Base-by-base conservation (phyloP, 345 rosid species). In the Pseudoturritis turrita region DNA sequence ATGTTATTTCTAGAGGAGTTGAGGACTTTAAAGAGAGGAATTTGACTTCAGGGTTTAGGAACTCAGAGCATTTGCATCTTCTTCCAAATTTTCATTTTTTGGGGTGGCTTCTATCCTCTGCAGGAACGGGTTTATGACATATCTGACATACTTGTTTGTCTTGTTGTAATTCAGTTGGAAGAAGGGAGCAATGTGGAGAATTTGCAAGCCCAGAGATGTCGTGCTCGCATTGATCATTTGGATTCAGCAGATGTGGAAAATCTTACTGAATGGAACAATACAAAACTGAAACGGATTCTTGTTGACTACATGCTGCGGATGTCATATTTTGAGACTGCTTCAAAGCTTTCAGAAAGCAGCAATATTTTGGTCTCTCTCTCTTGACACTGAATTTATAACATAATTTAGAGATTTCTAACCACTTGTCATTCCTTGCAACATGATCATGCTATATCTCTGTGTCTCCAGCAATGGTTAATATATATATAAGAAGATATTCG, bases 281-380 rank as follows among this genome's bases (percentile, higher is more conserved):
- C 80, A 0, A 86, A 91, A 10, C 7, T 89, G 81, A 91, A 95
- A 68, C 81, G 97, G 52, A 89, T 95, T 65, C 96, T 95, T 64
- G 96, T 89, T 45, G 99, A 91, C 53, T 95, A 91, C 64, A 88
- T 95, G 99, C 72, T 91, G 68, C 83, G 99, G 22, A 95, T 88
- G 96, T 95, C 96, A 0, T 95, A 95, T 65, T 85, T 82, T 44
- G 90, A 95, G 21, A 88, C 89, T 59, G 99, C 93, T 31, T 51
- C 75, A 66, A 91, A 85, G 80, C 84, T 95, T 53, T 85, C 99
- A 14, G 92, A 88, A 71, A 82, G 77, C 80, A 74, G 87, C 80
- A 85, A 83, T 65, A 89, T 95, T 76, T 71, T 79, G 93, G 99
- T 87, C 65, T 62, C 21, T 67, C 26, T 25, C 58, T 76, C 44